phyloP scores from a whole-genome alignment of 352 stramenopile genomes.

The Globisporangium okanoganense region DNA sequence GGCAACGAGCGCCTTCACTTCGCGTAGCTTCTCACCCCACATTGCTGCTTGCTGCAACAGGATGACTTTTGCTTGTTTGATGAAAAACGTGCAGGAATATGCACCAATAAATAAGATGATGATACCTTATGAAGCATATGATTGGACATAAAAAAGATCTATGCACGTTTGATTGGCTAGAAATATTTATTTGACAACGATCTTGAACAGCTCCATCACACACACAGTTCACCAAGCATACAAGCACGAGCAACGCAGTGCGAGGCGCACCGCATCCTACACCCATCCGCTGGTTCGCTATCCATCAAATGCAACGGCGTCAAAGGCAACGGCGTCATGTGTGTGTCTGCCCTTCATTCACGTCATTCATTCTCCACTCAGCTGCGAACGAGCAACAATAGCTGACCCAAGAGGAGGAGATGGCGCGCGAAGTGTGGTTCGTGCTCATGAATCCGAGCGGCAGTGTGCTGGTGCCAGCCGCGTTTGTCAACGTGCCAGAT shows the following conservation, averaged over 20 bases:
- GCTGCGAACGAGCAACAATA: not conserved
- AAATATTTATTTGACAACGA: no score
- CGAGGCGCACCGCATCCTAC: no score
- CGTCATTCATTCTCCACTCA: no score
- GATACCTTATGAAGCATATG: no score
- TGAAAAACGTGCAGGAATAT: not conserved
- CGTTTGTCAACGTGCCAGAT: not conserved
- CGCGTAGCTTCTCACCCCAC: constrained; percentile 3
- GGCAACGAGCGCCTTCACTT: constrained; percentile 1
- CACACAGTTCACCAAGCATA: not conserved
- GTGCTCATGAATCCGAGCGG: not conserved
- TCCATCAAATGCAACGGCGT: no score
- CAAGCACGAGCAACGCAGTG: no score
- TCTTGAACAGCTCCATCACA: not conserved
- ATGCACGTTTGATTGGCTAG: no score
- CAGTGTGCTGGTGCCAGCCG: not conserved
- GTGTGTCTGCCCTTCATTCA: no score
- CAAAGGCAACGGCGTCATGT: not conserved
- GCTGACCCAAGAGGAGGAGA: not conserved
- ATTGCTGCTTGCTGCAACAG: not conserved
- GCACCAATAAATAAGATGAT: not conserved
- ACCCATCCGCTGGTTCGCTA: not conserved
- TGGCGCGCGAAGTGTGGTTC: not conserved
- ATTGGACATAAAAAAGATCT: no score
- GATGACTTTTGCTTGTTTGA: not conserved